A percentile compares a stretch with the other conserved stretches of the same genome.
These are phyloP conservation scores for Aspergillus avenaceus DNA, from an alignment of 495 filamentous ascomycete genomes.

Conservation along the genomic window DNA sequence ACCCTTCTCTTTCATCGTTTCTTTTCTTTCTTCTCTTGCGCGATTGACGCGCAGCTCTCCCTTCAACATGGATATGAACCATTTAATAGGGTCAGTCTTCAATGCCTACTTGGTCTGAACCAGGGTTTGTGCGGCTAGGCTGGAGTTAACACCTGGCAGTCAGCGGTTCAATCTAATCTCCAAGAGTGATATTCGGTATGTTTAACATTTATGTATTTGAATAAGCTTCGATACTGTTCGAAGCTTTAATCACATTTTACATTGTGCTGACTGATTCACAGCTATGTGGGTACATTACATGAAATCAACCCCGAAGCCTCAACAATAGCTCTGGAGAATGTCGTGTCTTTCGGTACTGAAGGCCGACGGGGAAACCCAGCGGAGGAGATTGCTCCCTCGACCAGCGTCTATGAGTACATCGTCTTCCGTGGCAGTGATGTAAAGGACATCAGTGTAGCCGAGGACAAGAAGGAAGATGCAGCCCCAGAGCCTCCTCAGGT, in stretches of 20 bases:
- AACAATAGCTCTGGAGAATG: slow-evolving; percentile 94
- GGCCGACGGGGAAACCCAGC: slow-evolving; percentile 71
- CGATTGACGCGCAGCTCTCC: slow-evolving; percentile 32
- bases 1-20: slow-evolving; percentile 10
- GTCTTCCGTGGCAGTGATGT: slow-evolving; percentile 98
- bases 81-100: slow-evolving; percentile 48
- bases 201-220: too few species aligned
- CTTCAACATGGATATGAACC: slow-evolving; percentile 50
- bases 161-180: slow-evolving; percentile 72
- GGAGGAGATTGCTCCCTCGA: slow-evolving; percentile 76
- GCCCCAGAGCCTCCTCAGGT: slow-evolving; percentile 63
- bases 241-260: too few species aligned
- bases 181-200: slow-evolving; percentile 92
- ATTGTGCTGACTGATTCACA: slow-evolving; percentile 31
- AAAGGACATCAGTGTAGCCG: slow-evolving; percentile 91
- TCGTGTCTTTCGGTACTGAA: slow-evolving; percentile 90
- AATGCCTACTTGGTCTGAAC: slow-evolving; percentile 28
- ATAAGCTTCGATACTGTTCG: too few species aligned
- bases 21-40: slow-evolving; percentile 16
- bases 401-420: slow-evolving; percentile 95
- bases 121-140: slow-evolving; percentile 38
- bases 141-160: slow-evolving; percentile 47
- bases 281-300: slow-evolving; percentile 92
- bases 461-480: slow-evolving; percentile 71
- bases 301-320: slow-evolving; percentile 97